phyloP scores from a whole-genome alignment of 495 filamentous ascomycete genomes.

The Darksidea phi region DNA sequence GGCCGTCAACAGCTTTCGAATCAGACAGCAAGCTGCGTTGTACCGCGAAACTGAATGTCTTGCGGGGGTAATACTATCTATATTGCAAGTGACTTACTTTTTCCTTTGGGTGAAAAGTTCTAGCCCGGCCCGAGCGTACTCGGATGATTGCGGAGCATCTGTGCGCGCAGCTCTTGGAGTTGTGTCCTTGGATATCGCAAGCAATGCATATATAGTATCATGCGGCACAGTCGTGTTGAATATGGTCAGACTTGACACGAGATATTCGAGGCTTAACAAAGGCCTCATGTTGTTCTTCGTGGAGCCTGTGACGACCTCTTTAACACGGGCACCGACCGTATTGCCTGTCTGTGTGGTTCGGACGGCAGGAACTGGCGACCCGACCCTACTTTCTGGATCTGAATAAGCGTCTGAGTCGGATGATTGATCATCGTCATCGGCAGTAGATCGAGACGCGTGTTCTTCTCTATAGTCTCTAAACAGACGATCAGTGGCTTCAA shows the following conservation, averaged over 20 bases:
- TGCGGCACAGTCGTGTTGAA: slow-evolving; percentile 20
- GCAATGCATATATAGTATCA: slow-evolving; percentile 28
- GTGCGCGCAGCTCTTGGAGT: slow-evolving; percentile 11
- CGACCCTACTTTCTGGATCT: too few relatives aligned
- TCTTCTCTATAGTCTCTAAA: slow-evolving; percentile 37
- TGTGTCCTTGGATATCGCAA: slow-evolving; percentile 32
- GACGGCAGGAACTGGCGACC: too few relatives aligned
- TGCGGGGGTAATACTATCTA: too few relatives aligned
- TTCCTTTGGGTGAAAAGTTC: slow-evolving; percentile 27
- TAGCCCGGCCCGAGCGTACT: neutral
- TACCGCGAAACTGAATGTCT: too few relatives aligned
- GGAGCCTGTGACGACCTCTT: neutral
- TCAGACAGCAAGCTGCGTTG: too few relatives aligned
- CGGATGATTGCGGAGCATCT: neutral
- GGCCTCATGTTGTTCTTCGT: slow-evolving; percentile 13
- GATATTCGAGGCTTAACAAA: slow-evolving; percentile 31
- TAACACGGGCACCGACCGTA: neutral
- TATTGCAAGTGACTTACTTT: neutral
- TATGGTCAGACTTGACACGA: slow-evolving; percentile 25
- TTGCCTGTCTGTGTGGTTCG: neutral
- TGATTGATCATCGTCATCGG: slow-evolving; percentile 1
- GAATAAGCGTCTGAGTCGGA: neutral
- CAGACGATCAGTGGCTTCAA: slow-evolving; percentile 41
- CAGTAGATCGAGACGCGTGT: neutral
- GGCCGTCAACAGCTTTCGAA: too few relatives aligned